These are phyloP conservation scores for Thraustochytrium striatum DNA, from an alignment of 352 stramenopile genomes.

Conservation along the genomic window DNA sequence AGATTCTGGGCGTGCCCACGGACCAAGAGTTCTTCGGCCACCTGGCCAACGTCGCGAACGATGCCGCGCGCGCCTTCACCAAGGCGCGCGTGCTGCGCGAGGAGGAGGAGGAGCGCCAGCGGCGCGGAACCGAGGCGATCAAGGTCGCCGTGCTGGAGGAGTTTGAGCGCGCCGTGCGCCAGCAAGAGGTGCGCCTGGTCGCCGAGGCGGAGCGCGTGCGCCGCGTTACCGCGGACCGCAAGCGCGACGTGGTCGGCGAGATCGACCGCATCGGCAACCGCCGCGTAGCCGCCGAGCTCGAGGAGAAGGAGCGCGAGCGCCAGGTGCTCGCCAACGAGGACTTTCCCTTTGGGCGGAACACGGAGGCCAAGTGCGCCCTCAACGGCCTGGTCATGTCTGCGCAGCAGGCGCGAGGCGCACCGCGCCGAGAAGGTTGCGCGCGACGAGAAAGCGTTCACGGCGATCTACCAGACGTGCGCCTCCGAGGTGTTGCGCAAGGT, in stretches of 20 bases:
- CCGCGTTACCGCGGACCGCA: background rate
- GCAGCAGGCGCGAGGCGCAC: background rate
- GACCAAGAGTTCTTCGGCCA: slow-evolving; percentile 1
- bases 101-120: slow-evolving; percentile 11
- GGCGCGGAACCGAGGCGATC: background rate
- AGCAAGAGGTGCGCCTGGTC: background rate
- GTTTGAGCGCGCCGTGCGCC: background rate
- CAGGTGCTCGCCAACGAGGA: background rate
- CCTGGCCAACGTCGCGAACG: slow-evolving; percentile 3
- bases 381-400: background rate
- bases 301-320: background rate
- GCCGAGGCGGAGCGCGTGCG: slow-evolving; percentile 28
- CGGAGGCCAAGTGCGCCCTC: background rate
- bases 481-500: slow-evolving; percentile 8
- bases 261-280: background rate
- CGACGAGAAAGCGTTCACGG: background rate
- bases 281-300: background rate
- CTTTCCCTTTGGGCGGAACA: background rate
- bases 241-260: slow-evolving; percentile 32
- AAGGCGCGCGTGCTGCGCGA: background rate
- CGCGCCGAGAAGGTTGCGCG: slow-evolving; percentile 10
- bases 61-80: slow-evolving; percentile 3
- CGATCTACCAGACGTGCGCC: background rate
- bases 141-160: background rate
- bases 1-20: background rate